Evolutionary conservation across 257 asterid genomes (phyloP), one percentile per base, ranked within the genome.

Genomic region (Forsythia suspensa): DNA sequence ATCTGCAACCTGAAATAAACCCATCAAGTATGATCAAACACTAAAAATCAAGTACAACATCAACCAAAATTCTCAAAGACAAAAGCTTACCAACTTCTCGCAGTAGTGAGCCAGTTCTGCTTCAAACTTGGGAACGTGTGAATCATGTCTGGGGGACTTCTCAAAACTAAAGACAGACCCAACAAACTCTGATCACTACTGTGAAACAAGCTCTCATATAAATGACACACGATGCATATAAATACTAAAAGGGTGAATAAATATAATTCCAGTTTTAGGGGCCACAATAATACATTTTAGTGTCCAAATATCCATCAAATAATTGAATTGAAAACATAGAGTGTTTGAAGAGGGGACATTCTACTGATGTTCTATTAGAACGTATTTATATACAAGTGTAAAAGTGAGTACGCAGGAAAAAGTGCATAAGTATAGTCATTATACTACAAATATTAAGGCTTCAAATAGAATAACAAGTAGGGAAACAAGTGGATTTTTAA

Each of bases 31-130:
- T n/a, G 74, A 8, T 38, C 21, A 34, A 73, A 8, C 71, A 57
- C 43, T 44, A 66, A n/a, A 8, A 72, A 76, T 57, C 51, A 76
- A 42, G 18, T 51, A 75, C 44, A 18, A 75, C 71, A 70, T 16
- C 44, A 77, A 75, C 20, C 51, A n/a, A 67, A 57, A 83, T 29
- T 29, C 34, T 29, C 34, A 1, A 29, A 48, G 51, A 82, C 8
- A 34, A 76, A 52, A 80, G 86, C 97, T 81, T 85, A 89, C 99
- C 97, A 96, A 82, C 85, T 86, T 92, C 85, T 96, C 99, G 46
- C 97, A 96, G 84, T 89, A 94, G 81, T 91, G 95, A 75, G 98
- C 98, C 59, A 96, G 91, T 83, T 96, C 98, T 57, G 94, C 94
- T 87, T 96, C 98, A 81, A 96, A 96, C 88, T 90, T 96, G 20